phyloP scores from a whole-genome alignment of 2,329 filamentous ascomycete genomes.

The Penicillium brasilianum region DNA sequence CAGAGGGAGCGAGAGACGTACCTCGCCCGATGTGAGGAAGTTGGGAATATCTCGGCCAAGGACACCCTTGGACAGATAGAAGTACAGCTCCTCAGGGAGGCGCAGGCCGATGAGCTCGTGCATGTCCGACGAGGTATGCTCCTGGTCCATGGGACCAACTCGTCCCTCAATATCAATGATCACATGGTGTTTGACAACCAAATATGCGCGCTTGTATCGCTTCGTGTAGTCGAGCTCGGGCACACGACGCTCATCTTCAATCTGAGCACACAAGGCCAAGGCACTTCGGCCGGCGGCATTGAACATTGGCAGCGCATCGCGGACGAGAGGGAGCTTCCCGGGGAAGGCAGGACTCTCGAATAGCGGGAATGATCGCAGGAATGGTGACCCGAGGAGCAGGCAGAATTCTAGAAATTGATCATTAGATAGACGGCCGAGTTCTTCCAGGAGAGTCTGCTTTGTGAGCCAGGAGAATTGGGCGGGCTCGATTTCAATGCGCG shows the following conservation, averaged over 20 bases:
- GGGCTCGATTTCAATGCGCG: slow-evolving; percentile 58
- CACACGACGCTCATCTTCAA: slow-evolving; percentile 76
- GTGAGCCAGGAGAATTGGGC: slow-evolving; percentile 67
- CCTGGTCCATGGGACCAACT: slow-evolving; percentile 73
- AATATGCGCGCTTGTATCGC: slow-evolving; percentile 82
- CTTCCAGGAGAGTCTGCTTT: slow-evolving; percentile 72
- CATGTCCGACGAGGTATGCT: slow-evolving; percentile 78
- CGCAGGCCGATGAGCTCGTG: slow-evolving; percentile 90
- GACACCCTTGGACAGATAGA: slow-evolving; percentile 83
- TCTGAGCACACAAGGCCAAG: slow-evolving; percentile 73
- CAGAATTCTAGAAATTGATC: slow-evolving; percentile 82
- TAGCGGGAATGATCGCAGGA: slow-evolving; percentile 78
- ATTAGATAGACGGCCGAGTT: slow-evolving; percentile 67
- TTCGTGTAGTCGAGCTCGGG: slow-evolving; percentile 78
- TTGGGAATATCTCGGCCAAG: slow-evolving; percentile 79
- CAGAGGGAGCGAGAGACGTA: slow-evolving; percentile 79
- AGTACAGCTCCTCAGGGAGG: slow-evolving; percentile 85
- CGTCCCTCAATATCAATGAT: slow-evolving; percentile 78
- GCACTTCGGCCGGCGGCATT: slow-evolving; percentile 70
- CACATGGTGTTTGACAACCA: slow-evolving; percentile 86
- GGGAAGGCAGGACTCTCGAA: slow-evolving; percentile 67
- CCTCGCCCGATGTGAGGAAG: slow-evolving; percentile 79
- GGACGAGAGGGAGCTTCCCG: slow-evolving; percentile 64
- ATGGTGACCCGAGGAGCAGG: slow-evolving; percentile 80
- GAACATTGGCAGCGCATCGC: slow-evolving; percentile 79